These are phyloP conservation scores for Pluteus cervinus DNA, from an alignment of 768 basidiomycete species.

Conservation along the genomic window DNA sequence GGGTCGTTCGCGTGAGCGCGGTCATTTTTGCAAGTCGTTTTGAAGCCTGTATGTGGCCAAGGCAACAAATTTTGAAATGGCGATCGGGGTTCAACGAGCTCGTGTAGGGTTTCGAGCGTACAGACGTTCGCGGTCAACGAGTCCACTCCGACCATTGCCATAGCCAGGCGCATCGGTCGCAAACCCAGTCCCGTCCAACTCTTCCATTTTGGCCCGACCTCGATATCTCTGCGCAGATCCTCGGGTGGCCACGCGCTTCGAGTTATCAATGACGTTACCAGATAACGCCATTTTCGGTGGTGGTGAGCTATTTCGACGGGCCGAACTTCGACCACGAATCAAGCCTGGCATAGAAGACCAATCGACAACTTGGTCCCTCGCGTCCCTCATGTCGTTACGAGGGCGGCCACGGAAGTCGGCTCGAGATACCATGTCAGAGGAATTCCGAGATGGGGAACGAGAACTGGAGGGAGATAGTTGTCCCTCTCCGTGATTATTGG, in stretches of 20 bases:
- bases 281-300: constrained; percentile 42
- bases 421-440: neutral
- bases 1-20: too few relatives aligned
- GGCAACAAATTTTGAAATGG: constrained; percentile 2
- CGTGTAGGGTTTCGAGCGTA: constrained; percentile 10
- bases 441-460: constrained; percentile 17
- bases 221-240: constrained; percentile 31
- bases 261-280: too few relatives aligned
- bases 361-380: constrained; percentile 38
- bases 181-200: constrained; percentile 38
- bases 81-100: constrained; percentile 18
- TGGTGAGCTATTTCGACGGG: constrained; percentile 55
- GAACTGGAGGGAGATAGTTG: constrained; percentile 37
- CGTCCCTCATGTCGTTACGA: constrained; percentile 1
- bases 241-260: constrained; percentile 17
- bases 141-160: constrained; percentile 60
- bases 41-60: too few relatives aligned
- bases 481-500: constrained; percentile 24
- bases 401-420: constrained; percentile 1
- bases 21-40: too few relatives aligned
- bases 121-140: constrained; percentile 38
- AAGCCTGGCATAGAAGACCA: constrained; percentile 36
- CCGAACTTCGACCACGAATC: constrained; percentile 42
- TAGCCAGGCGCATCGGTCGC: constrained; percentile 52
- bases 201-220: constrained; percentile 50